Conservation (phyloP, 202 grass and related monocot species). For the Setaria viridis region DNA sequence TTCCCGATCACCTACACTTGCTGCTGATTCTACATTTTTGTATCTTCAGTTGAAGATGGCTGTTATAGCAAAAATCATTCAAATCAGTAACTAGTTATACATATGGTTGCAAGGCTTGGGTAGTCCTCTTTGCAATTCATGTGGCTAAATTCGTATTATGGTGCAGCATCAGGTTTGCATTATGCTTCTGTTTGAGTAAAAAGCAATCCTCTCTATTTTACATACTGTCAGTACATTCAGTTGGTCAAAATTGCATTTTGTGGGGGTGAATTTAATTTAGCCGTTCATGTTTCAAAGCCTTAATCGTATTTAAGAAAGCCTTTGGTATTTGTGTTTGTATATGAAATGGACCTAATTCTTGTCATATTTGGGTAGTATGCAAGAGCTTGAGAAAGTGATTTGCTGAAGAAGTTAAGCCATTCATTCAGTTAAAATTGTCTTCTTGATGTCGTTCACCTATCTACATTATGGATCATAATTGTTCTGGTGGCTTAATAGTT, state of each 20-base stretch:
- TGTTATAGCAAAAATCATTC: not conserved
- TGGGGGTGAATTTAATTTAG: not conserved
- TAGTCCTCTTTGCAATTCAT: not conserved
- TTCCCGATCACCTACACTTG: not conserved
- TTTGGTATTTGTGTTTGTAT: not conserved
- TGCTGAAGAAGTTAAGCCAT: not conserved
- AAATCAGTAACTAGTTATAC: not conserved
- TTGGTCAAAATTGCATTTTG: not conserved
- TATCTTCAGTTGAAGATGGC: too few relatives aligned
- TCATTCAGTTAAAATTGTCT: not conserved
- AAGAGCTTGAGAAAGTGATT: constrained; percentile 3
- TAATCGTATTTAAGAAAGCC: not conserved
- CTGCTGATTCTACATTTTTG: not conserved
- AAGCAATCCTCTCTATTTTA: not conserved
- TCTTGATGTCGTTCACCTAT: not conserved
- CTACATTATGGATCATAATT: not conserved
- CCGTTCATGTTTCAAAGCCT: not conserved
- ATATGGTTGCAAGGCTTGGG: not conserved
- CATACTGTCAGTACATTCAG: not conserved
- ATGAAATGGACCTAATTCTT: not conserved
- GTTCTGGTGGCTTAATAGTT: not conserved
- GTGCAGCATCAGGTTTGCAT: not conserved
- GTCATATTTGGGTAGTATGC: not conserved
- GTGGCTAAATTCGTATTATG: not conserved
- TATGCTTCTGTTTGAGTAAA: not conserved